Evolutionary conservation across 129 eudicot species (phyloP), one percentile per base, ranked within the genome.

Genomic region (Oenanthe sinensis): DNA sequence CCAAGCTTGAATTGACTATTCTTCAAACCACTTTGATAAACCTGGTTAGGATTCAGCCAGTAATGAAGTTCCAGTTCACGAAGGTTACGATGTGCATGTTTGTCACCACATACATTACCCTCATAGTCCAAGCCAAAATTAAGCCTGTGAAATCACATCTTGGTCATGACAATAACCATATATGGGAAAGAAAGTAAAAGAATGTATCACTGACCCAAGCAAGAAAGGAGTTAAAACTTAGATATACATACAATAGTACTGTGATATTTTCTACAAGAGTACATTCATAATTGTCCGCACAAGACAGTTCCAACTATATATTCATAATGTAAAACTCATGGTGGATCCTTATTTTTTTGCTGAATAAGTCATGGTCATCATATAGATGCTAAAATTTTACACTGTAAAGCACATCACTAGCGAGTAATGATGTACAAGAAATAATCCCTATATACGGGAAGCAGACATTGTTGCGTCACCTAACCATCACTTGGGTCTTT

Each of bases 81-180:
- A 72, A 95, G 97, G 77, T 86, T 83, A 0, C 87, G 97, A 73
- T 86, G 82, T 17, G 87, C 97, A 73, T 90, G 91, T 78, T 81
- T 90, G 79, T 90, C 96, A 22, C 99, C 99, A 65, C 99, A 95
- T n/a, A 95, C 86, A 82, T 92, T 90, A 15, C 99, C 99, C 75
- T 92, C 90, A 86, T 95, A 95, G 82, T 95, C 99, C 81, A 95
- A 80, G 52, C 97, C 97, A 82, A 86, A 90, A 50, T 74, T 86
- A 75, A 95, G 87, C 92, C 98, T 95, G 82, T 47, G 37, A 71
- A 78, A 83, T 58, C 85, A 86, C 47, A 48, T 36, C 20, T 46
- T 9, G 10, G 77, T 74, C 77, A 46, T 24, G 20, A 46, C 58
- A 46, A 74, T 45, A 10, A 19, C 42, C 40, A 77, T 26, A 58